A percentile compares a stretch with the other conserved stretches of the same genome.
phyloP scores from a whole-genome alignment of 2,329 filamentous ascomycete genomes.

The Coniochaeta sp. region DNA sequence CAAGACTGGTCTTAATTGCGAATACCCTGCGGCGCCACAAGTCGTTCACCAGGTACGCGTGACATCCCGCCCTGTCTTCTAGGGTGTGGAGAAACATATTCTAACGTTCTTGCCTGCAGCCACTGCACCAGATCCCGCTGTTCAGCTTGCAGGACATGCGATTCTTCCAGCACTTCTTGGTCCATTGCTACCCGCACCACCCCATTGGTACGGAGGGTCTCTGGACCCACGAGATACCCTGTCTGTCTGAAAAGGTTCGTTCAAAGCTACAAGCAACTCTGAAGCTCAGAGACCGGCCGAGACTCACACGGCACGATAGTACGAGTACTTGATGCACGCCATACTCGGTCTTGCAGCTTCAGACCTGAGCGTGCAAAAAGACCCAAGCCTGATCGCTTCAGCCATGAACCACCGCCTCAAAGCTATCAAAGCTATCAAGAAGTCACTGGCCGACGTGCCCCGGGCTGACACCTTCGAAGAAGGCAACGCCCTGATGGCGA shows the following conservation, averaged over 20 bases:
- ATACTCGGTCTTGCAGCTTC: slow-evolving; percentile 63
- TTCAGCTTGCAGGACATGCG: slow-evolving; percentile 60
- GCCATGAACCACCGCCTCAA: slow-evolving; percentile 60
- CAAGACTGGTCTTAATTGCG: slow-evolving; percentile 55
- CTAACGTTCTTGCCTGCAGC: slow-evolving; percentile 24
- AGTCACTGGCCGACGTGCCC: slow-evolving; percentile 36
- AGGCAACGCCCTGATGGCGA: slow-evolving; percentile 51
- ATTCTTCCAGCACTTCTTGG: slow-evolving; percentile 60
- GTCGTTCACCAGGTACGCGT: slow-evolving; percentile 41
- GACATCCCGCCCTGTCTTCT: not conserved
- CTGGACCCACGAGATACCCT: slow-evolving; percentile 61
- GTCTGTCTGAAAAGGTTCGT: slow-evolving; percentile 57
- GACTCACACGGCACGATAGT: slow-evolving; percentile 26
- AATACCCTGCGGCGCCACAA: slow-evolving; percentile 47
- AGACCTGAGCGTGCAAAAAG: slow-evolving; percentile 44
- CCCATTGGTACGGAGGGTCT: slow-evolving; percentile 58
- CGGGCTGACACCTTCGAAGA: slow-evolving; percentile 38
- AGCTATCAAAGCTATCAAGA: slow-evolving; percentile 56
- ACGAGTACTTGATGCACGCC: slow-evolving; percentile 64
- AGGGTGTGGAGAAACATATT: not conserved
- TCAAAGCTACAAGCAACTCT: not conserved
- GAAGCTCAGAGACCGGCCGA: slow-evolving; percentile 1
- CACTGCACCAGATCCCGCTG: slow-evolving; percentile 48
- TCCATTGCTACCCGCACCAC: slow-evolving; percentile 54
- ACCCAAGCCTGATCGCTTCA: slow-evolving; percentile 42